Conservation (phyloP, 2,329 filamentous ascomycete species). For the Fusarium anthophilum region DNA sequence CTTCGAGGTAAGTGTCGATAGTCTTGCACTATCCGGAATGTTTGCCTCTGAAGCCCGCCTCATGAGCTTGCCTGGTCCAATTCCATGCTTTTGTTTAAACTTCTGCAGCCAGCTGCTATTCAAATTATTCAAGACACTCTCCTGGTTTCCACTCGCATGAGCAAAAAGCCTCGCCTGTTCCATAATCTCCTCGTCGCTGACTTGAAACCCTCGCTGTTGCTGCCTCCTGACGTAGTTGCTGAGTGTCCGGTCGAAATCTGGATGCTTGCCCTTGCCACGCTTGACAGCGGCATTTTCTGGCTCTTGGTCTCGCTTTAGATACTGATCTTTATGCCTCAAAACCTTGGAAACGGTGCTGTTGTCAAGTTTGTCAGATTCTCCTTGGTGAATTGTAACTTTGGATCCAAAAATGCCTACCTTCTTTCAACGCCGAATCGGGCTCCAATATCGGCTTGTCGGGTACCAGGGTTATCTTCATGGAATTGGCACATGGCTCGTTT, state of each 20-base stretch:
- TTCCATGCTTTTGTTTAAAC: conserved; percentile 88
- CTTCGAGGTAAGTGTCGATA: conserved; percentile 56
- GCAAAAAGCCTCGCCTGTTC: conserved; percentile 87
- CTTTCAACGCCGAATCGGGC: conserved; percentile 94
- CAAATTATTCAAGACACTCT: conserved; percentile 75
- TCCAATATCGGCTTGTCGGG: conserved; percentile 97
- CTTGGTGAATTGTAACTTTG: conserved; percentile 19
- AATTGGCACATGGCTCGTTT: conserved; percentile 94
- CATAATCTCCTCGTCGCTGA: conserved; percentile 83
- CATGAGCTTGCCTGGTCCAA: conserved; percentile 59
- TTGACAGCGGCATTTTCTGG: conserved; percentile 74
- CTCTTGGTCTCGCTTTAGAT: conserved; percentile 84
- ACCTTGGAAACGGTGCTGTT: conserved; percentile 97
- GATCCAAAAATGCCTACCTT: conserved; percentile 71
- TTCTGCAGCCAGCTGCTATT: conserved; percentile 88
- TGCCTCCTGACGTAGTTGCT: conserved; percentile 87
- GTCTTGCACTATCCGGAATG: conserved; percentile 72
- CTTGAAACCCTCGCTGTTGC: conserved; percentile 75
- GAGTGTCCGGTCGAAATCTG: conserved; percentile 91
- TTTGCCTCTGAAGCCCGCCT: conserved; percentile 73
- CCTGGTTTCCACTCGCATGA: conserved; percentile 72
- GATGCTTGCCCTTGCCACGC: conserved; percentile 82
- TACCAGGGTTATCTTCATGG: conserved; percentile 86
- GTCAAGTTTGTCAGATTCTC: conserved; percentile 40
- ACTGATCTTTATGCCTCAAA: conserved; percentile 92